Conservation (phyloP, 2,329 filamentous ascomycete species). For the Colletotrichum noveboracense region DNA sequence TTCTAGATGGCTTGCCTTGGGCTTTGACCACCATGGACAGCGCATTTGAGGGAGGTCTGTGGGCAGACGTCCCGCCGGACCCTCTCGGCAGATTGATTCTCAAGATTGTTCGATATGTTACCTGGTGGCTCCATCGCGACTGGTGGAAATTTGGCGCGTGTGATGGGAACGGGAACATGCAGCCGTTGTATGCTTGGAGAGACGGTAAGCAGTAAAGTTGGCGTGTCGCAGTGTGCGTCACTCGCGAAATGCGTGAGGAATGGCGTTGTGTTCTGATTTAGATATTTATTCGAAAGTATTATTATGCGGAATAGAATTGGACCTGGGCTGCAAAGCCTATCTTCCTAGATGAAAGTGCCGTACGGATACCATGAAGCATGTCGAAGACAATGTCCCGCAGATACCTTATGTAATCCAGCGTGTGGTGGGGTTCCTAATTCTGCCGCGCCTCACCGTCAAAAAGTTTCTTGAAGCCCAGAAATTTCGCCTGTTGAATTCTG, state of each 20-base stretch:
- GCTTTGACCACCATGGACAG: slow-evolving; percentile 25
- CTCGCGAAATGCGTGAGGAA: neutral
- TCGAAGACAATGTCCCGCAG: neutral
- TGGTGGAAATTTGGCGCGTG: slow-evolving; percentile 30
- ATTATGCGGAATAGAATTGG: neutral
- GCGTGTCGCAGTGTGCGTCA: neutral
- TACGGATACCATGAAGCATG: neutral
- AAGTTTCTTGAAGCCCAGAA: slow-evolving; percentile 24
- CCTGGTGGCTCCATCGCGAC: slow-evolving; percentile 26
- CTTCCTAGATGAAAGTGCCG: neutral
- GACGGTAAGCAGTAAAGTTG: neutral
- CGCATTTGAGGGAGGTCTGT: slow-evolving; percentile 27
- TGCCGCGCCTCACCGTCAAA: slow-evolving; percentile 24
- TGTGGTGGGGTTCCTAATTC: slow-evolving; percentile 7
- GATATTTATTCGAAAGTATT: neutral
- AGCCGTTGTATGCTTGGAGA: slow-evolving; percentile 28
- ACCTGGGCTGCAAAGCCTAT: neutral
- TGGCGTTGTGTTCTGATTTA: neutral
- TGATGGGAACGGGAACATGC: slow-evolving; percentile 26
- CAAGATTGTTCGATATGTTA: slow-evolving; percentile 20
- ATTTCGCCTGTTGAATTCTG: slow-evolving; percentile 11
- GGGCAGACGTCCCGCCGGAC: slow-evolving; percentile 32
- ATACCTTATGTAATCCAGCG: neutral
- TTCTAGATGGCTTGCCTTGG: slow-evolving; percentile 21
- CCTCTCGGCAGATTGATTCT: slow-evolving; percentile 20